These are phyloP conservation scores for Herpotrichia juniperi DNA, from an alignment of 2,329 filamentous ascomycete genomes.

Conservation along the genomic window DNA sequence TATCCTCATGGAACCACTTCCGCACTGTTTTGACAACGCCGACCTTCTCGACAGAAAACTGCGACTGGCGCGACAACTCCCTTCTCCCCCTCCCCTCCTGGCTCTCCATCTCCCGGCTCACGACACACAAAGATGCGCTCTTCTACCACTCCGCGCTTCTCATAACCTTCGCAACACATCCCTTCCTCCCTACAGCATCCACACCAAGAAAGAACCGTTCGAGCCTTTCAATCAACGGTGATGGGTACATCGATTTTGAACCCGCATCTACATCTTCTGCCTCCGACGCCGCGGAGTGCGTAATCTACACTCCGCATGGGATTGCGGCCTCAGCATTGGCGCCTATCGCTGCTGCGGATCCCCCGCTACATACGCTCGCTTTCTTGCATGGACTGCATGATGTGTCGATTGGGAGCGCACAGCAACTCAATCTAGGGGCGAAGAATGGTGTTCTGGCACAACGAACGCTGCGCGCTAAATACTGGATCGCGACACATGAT, in stretches of 20 bases:
- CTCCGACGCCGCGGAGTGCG: conserved; percentile 54
- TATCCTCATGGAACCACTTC: conserved; percentile 66
- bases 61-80: conserved; percentile 55
- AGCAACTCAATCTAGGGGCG: conserved; percentile 69
- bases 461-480: conserved; percentile 58
- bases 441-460: conserved; percentile 66
- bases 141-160: conserved; percentile 66
- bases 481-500: conserved; percentile 71
- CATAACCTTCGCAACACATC: conserved; percentile 57
- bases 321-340: conserved; percentile 57
- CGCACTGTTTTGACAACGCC: conserved; percentile 58
- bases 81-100: conserved; percentile 60
- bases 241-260: conserved; percentile 13
- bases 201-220: conserved; percentile 40
- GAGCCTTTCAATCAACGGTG: conserved; percentile 38
- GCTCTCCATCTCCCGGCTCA: conserved; percentile 66
- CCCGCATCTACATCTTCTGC: neutral
- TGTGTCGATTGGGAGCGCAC: conserved; percentile 56
- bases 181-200: conserved; percentile 32
- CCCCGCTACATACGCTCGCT: conserved; percentile 59
- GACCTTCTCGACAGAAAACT: conserved; percentile 47
- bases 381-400: conserved; percentile 70
- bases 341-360: conserved; percentile 51
- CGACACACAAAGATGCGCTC: conserved; percentile 60
- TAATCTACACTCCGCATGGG: conserved; percentile 71